Conservation (phyloP, 2,329 filamentous ascomycete genomes). For the Fusarium torreyae region DNA sequence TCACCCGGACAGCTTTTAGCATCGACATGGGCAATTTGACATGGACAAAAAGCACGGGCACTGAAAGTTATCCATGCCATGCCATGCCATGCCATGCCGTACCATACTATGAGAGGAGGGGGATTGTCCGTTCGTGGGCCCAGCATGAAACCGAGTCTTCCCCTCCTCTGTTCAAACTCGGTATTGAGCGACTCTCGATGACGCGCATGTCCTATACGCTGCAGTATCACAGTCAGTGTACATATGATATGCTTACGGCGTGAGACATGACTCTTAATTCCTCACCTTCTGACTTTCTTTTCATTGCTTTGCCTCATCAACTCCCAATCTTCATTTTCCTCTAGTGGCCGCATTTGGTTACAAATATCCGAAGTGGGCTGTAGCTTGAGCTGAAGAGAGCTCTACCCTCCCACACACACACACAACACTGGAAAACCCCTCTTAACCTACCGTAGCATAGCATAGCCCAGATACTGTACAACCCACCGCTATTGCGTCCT, state of each 20-base stretch:
- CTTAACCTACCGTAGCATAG: slow-evolving; percentile 1
- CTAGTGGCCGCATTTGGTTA: slow-evolving; percentile 20
- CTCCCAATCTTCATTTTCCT: not conserved
- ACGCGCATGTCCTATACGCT: slow-evolving; percentile 32
- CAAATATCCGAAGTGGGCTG: slow-evolving; percentile 40
- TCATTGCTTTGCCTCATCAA: not conserved
- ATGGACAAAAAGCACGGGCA: slow-evolving; percentile 23
- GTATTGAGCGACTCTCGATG: slow-evolving; percentile 35
- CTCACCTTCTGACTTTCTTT: slow-evolving; percentile 7
- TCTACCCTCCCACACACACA: slow-evolving; percentile 22
- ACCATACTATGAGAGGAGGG: slow-evolving; percentile 23
- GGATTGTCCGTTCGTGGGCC: slow-evolving; percentile 25
- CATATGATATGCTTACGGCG: not conserved
- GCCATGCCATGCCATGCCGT: not conserved
- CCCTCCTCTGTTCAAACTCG: slow-evolving; percentile 16
- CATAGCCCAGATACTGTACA: slow-evolving; percentile 18
- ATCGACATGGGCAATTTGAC: not conserved
- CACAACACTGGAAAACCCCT: slow-evolving; percentile 23
- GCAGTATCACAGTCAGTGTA: slow-evolving; percentile 6
- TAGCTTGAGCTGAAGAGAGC: slow-evolving; percentile 43
- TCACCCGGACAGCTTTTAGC: not conserved
- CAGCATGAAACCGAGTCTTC: slow-evolving; percentile 35
- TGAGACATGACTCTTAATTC: slow-evolving; percentile 6
- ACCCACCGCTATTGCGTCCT: slow-evolving; percentile 14
- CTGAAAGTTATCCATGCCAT: slow-evolving; percentile 5